Evolutionary conservation across 495 filamentous ascomycete genomes (phyloP), one percentile per base, ranked within the genome.

Genomic region (Elaphomyces granulatus): DNA sequence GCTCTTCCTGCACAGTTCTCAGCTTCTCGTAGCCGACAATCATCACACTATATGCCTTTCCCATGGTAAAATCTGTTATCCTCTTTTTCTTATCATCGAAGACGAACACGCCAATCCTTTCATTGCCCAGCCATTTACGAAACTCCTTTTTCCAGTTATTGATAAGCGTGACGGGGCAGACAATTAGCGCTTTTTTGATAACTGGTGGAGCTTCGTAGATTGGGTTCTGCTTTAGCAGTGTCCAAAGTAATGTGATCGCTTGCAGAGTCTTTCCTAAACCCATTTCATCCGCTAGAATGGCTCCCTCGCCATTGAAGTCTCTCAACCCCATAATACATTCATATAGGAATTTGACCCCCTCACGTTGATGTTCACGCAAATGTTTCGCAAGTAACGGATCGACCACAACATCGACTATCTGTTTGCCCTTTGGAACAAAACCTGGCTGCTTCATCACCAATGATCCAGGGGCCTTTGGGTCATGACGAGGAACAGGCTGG

Each of bases 301-400:
- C 81, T 8, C 82, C 82, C 50, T 80, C 72, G 0, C 82, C 81
- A 45, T 77, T 75, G 45, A 74, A 83, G 19, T 63, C 53, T 32
- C 78, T 64, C 69, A 84, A 72, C 8, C 82, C 82, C 82, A 88
- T 88, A 0, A 88, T 76, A 54, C 82, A 86, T 55, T 87, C 81
- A 47, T 88, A 88, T 30, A 88, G 56, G 47, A 88, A 88, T 43
- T 72, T 64, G 12, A 87, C 77, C 34, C 82, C 82, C 46, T 83
- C 78, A 2, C 80, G 71, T 56, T 88, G 82, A 55, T 88, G 83
- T 26, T 73, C 70, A 2, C 83, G 77, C 10, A 88, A 58, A 44
- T 77, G 69, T 45, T 74, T 72, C 0, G 56, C 50, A n/a, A 88
- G 55, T 19, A 81, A 54, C 8, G 82, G 82, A 58, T 88, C 82